Percentiles rank a stretch among this genome's conserved stretches.
Evolutionary conservation across 306 rosid species (phyloP).

Genomic region (Arachis hypogaea): DNA sequence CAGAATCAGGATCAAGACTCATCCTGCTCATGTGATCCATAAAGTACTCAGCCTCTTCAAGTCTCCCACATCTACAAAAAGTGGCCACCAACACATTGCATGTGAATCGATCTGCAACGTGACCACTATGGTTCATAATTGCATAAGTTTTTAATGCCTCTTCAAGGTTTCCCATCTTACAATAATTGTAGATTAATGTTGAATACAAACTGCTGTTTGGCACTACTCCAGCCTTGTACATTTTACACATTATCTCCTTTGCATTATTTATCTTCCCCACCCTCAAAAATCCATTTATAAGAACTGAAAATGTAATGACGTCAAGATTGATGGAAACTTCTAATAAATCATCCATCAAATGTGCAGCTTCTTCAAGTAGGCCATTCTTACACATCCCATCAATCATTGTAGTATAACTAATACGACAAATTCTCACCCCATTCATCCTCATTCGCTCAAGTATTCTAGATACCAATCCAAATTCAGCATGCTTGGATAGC

Average conservation of each 20-base stretch:
- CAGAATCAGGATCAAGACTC: slow-evolving; percentile 56
- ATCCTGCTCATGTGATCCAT: slow-evolving; percentile 71
- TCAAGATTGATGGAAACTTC: slow-evolving; percentile 56
- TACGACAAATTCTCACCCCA: slow-evolving; percentile 47
- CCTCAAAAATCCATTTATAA: slow-evolving; percentile 72
- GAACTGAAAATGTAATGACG: slow-evolving; percentile 67
- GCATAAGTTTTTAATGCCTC: slow-evolving; percentile 64
- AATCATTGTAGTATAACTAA: slow-evolving; percentile 59
- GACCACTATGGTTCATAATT: slow-evolving; percentile 60
- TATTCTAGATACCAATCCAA: slow-evolving; percentile 52
- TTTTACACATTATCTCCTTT: slow-evolving; percentile 68
- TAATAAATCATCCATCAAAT: slow-evolving; percentile 55
- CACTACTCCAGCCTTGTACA: slow-evolving; percentile 59
- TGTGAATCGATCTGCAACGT: slow-evolving; percentile 55
- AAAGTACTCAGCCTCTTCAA: slow-evolving; percentile 66
- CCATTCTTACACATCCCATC: slow-evolving; percentile 77
- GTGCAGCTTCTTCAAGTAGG: slow-evolving; percentile 62
- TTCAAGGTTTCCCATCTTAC: slow-evolving; percentile 62
- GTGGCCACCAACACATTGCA: slow-evolving; percentile 60
- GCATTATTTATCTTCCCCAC: slow-evolving; percentile 61
- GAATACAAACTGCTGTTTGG: slow-evolving; percentile 64
- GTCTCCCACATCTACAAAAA: slow-evolving; percentile 61
- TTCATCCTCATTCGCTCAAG: slow-evolving; percentile 60
- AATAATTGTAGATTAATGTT: slow-evolving; percentile 65
- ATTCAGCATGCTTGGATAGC: slow-evolving; percentile 59